phyloP scores from a whole-genome alignment of 192 early-diverging fungal species.

The Linnemannia schmuckeri region DNA sequence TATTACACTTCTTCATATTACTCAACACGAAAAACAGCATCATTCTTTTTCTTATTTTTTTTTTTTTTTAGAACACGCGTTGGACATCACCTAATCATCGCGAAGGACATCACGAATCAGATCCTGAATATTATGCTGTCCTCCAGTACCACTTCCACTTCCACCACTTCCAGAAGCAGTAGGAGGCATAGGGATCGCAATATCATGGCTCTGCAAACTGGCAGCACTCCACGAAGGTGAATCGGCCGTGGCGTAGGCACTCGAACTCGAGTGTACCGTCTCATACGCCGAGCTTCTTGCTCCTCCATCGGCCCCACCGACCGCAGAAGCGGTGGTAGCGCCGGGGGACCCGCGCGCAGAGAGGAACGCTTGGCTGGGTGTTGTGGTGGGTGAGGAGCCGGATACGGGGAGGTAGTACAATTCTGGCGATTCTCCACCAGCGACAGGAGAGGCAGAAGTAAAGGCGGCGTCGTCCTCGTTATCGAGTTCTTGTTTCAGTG shows the following conservation, averaged over 20 bases:
- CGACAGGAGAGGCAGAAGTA: not conserved
- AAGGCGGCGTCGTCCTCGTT: constrained; percentile 6
- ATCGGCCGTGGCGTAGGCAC: constrained; percentile 13
- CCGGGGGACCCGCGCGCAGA: constrained; percentile 23
- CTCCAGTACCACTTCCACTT: constrained; percentile 20
- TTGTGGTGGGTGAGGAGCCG: not conserved
- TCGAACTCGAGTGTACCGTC: constrained; percentile 18
- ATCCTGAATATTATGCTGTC: constrained; percentile 33
- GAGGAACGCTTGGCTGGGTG: constrained; percentile 13
- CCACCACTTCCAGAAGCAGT: constrained; percentile 4
- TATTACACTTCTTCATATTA: not conserved
- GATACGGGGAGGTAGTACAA: constrained; percentile 19
- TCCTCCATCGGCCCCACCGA: not conserved
- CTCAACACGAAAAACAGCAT: no score
- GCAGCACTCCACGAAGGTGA: constrained; percentile 23
- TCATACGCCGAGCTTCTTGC: constrained; percentile 26
- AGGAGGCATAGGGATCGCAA: constrained; percentile 13
- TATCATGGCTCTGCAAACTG: constrained; percentile 12
- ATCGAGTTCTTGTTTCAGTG: constrained; percentile 32
- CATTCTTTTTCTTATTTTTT: no score
- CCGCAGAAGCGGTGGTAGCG: not conserved
- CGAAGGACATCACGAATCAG: constrained; percentile 46
- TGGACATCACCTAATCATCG: constrained; percentile 9
- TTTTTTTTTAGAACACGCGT: no score
- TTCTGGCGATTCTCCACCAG: not conserved